Evolutionary conservation across 2,329 filamentous ascomycete species (phyloP).

Genomic region (Trichoderma harzianum): DNA sequence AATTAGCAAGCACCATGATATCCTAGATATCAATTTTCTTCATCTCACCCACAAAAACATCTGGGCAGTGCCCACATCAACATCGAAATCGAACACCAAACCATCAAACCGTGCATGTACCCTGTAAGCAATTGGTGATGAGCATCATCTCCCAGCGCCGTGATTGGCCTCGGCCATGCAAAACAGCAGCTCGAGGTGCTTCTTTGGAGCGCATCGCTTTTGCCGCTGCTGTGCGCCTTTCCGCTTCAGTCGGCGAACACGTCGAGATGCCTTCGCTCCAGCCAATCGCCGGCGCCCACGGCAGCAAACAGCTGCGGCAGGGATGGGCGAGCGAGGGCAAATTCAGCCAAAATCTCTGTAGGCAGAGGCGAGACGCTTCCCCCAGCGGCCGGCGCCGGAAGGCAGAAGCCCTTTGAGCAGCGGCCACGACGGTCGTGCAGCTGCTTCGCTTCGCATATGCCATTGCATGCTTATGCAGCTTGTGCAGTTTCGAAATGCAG

Average conservation of each 20-base stretch:
- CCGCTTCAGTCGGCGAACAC: slow-evolving; percentile 5
- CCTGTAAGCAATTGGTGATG: neutral
- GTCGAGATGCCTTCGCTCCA: neutral
- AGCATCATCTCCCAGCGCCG: slow-evolving; percentile 5
- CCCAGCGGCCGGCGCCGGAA: neutral
- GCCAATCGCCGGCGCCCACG: slow-evolving; percentile 22
- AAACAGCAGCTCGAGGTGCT: neutral
- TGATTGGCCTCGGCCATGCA: slow-evolving; percentile 2
- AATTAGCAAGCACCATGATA: neutral
- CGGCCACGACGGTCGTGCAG: slow-evolving; percentile 49
- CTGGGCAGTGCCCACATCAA: neutral
- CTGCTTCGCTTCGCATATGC: slow-evolving; percentile 8
- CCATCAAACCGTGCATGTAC: neutral
- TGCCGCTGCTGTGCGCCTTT: neutral
- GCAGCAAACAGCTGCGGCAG: slow-evolving; percentile 16
- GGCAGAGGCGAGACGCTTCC: neutral
- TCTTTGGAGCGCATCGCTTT: neutral
- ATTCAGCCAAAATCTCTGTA: neutral
- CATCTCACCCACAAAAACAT: neutral
- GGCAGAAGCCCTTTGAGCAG: slow-evolving; percentile 39
- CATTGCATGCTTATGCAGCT: slow-evolving; percentile 3
- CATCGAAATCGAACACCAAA: neutral
- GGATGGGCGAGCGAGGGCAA: neutral
- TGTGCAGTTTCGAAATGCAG: neutral
- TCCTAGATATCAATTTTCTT: neutral